Conservation (phyloP, 441 rosid genomes). For the Pelargonium myrrhifolium region DNA sequence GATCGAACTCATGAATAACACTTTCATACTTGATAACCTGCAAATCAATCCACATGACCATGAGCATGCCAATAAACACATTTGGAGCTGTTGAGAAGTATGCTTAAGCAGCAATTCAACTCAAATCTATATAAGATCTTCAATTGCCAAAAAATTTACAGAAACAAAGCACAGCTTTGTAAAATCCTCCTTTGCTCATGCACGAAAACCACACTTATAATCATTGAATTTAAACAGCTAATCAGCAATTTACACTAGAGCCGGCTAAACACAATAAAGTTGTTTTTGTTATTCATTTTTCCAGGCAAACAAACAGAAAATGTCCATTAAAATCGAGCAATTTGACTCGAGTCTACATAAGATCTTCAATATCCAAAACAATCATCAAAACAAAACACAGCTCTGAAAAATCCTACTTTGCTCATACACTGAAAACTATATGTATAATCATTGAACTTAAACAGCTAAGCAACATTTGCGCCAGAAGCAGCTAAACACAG, state of each 20-base stretch:
- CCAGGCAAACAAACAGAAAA: too few relatives aligned
- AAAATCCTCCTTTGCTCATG: not conserved
- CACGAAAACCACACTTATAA: not conserved
- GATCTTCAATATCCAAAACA: not conserved
- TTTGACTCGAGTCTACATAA: not conserved
- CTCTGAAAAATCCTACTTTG: not conserved
- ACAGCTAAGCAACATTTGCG: not conserved
- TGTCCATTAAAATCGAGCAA: too few relatives aligned
- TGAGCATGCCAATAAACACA: not conserved
- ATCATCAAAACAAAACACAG: not conserved
- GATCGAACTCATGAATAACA: constrained; percentile 97
- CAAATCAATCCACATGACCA: constrained; percentile 18
- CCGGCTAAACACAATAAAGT: not conserved
- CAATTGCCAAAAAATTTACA: too few relatives aligned
- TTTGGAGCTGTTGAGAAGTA: not conserved
- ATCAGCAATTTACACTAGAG: not conserved
- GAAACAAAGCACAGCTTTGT: not conserved
- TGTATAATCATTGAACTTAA: not conserved
- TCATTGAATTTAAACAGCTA: not conserved
- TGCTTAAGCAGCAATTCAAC: not conserved
- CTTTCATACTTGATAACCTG: constrained; percentile 99
- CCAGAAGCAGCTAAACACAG: not conserved
- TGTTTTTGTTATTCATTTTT: not conserved
- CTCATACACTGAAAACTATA: not conserved
- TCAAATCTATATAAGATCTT: not conserved